These are phyloP conservation scores for Melaleuca alternifolia DNA, from an alignment of 345 rosid species.

Conservation along the genomic window DNA sequence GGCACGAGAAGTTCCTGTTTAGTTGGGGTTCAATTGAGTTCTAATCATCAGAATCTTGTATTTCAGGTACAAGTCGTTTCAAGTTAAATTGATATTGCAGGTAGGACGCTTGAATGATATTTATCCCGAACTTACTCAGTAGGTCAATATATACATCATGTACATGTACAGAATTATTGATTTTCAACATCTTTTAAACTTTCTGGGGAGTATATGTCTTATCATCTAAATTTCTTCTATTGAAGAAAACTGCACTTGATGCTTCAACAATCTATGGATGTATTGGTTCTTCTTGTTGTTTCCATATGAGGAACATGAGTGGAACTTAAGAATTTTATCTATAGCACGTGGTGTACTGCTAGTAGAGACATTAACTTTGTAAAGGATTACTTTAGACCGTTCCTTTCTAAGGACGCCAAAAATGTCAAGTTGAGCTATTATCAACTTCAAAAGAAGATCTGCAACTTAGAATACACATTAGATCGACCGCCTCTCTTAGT, in stretches of 20 bases:
- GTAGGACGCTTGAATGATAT: neutral
- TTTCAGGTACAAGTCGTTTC: neutral
- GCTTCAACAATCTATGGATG: neutral
- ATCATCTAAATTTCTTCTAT: neutral
- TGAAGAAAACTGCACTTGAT: neutral
- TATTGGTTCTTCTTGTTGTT: neutral
- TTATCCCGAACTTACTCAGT: neutral
- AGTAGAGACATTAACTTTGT: conserved; percentile 69
- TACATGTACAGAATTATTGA: neutral
- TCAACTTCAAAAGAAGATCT: conserved; percentile 88
- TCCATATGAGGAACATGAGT: neutral
- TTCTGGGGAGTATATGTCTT: neutral
- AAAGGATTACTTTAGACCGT: conserved; percentile 60
- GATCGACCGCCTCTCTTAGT: conserved; percentile 15
- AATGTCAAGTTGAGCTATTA: conserved; percentile 67
- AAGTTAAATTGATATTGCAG: neutral
- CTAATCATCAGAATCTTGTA: neutral
- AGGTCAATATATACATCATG: neutral
- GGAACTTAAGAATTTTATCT: neutral
- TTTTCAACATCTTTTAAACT: neutral
- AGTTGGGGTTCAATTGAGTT: neutral
- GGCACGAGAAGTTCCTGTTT: neutral
- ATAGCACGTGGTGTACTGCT: neutral
- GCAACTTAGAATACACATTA: conserved; percentile 53
- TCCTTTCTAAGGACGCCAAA: conserved; percentile 78